These are phyloP conservation scores for Eucalyptus cladocalyx DNA, from an alignment of 345 rosid species.

Conservation along the genomic window DNA sequence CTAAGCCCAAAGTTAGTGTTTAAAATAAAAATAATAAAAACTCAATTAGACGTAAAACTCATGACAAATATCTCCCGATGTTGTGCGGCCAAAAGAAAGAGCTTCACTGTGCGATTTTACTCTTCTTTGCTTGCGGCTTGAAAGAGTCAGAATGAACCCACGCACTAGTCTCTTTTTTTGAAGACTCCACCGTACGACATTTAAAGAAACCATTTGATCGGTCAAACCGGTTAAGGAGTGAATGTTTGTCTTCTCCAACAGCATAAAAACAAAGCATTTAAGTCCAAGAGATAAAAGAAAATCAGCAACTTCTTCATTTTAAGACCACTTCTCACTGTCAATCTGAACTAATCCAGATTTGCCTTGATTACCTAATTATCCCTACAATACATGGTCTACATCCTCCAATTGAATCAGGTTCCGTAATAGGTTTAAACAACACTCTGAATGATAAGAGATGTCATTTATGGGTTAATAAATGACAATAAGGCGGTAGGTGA, in stretches of 20 bases:
- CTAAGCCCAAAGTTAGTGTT: too few species aligned
- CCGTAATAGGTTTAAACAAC: background rate
- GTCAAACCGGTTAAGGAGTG: background rate
- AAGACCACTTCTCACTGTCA: background rate
- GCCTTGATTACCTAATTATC: background rate
- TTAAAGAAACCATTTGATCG: background rate
- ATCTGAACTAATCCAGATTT: too few species aligned
- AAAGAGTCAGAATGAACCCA: background rate
- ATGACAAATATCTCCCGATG: background rate
- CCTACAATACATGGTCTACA: background rate
- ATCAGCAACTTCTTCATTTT: background rate
- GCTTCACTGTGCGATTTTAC: background rate
- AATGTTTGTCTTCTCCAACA: background rate
- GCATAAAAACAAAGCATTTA: background rate
- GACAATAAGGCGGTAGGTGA: background rate
- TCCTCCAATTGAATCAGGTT: background rate
- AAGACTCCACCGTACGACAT: background rate
- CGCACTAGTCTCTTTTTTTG: background rate
- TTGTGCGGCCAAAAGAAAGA: background rate
- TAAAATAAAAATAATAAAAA: too few species aligned
- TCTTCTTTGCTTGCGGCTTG: background rate
- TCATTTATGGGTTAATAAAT: background rate
- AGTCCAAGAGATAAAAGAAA: too few species aligned
- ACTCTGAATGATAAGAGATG: background rate
- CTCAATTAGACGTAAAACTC: background rate